A percentile compares a stretch with the other conserved stretches of the same genome.
Evolutionary conservation across 352 stramenopile genomes (phyloP).

Genomic region (Phytopythium sindhum): DNA sequence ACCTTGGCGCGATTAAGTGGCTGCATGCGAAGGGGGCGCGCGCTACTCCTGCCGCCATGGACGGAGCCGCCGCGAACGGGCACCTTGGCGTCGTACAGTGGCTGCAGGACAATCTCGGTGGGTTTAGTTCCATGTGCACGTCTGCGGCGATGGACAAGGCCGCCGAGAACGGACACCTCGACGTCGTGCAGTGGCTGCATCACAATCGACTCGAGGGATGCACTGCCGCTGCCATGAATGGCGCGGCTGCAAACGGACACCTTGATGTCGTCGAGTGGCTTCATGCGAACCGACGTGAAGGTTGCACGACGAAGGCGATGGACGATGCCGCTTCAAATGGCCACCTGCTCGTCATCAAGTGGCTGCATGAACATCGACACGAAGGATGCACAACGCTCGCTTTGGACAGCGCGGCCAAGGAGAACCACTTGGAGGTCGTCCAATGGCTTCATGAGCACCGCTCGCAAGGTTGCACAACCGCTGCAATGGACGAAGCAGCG

Average conservation of each 20-base stretch:
- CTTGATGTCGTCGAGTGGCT: conserved; percentile 24
- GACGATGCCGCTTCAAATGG: conserved; percentile 23
- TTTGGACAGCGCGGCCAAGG: conserved; percentile 24
- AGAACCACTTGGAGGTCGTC: conserved; percentile 7
- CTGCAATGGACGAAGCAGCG: conserved; percentile 19
- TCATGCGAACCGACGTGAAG: conserved; percentile 12
- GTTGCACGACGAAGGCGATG: conserved; percentile 10
- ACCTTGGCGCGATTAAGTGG: conserved; percentile 23
- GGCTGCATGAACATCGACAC: conserved; percentile 18
- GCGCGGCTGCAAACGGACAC: conserved; percentile 17
- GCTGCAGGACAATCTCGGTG: conserved; percentile 31
- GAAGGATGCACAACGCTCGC: conserved; percentile 21
- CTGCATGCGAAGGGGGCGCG: conserved; percentile 18
- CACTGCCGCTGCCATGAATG: conserved; percentile 16
- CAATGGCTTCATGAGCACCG: conserved; percentile 11
- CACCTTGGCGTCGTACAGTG: conserved; percentile 49
- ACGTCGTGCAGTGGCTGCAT: conserved; percentile 3
- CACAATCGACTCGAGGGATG: conserved; percentile 19
- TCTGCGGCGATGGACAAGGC: conserved; percentile 27
- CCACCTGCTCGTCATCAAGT: conserved; percentile 22
- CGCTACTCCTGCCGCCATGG: conserved; percentile 36
- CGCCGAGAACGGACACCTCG: conserved; percentile 12
- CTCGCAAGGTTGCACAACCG: conserved; percentile 17
- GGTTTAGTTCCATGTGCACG: conserved; percentile 8
- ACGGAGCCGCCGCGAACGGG: conserved; percentile 35